Evolutionary conservation across 2,329 filamentous ascomycete genomes (phyloP), one percentile per base, ranked within the genome.

Genomic region (Trichoderma brevicompactum): DNA sequence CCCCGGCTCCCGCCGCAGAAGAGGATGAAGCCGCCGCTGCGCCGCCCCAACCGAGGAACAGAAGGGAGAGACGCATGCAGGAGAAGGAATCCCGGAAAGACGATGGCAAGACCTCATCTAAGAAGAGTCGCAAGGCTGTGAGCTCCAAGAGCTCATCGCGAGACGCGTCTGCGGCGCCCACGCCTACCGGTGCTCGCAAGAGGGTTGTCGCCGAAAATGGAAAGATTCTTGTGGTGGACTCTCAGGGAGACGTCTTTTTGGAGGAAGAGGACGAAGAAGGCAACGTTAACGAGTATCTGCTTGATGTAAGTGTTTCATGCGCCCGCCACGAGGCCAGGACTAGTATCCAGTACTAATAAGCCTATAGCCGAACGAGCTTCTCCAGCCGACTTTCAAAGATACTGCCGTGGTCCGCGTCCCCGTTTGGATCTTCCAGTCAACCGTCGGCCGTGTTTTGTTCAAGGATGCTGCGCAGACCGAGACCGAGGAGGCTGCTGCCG

Each of bases 121-220:
- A 85, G 72, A 81, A 81, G 76, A 66, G 66, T 8, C 76, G 76
- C 70, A 77, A 77, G 79, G 75, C 77, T 53, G 71, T 72, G 40
- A 48, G 7, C 46, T 55, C 65, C 19, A 65, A 65, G 66, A 66
- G 65, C 44, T 66, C 68, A 10, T 74, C 77, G 12, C 71, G 71
- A 53, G 72, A 87, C 71, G 85, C 85, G 0, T 82, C 85, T 68
- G 77, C 83, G n/a, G 67, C 65, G 61, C 87, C 92, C 32, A 66
- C 66, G 61, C 87, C 92, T 1, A 85, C 88, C 43, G 93, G 94
- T 19, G 84, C 90, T 40, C 92, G 92, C 79, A 96, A 94, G 83
- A 86, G 92, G 41, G 92, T 98, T 15, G 87, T 94, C 32, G 94
- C 94, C 2, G 91, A 97, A 82, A 99, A 99, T 72, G 95, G 95